phyloP scores from a whole-genome alignment of 495 filamentous ascomycete genomes.

The Pyrenula aspistea region DNA sequence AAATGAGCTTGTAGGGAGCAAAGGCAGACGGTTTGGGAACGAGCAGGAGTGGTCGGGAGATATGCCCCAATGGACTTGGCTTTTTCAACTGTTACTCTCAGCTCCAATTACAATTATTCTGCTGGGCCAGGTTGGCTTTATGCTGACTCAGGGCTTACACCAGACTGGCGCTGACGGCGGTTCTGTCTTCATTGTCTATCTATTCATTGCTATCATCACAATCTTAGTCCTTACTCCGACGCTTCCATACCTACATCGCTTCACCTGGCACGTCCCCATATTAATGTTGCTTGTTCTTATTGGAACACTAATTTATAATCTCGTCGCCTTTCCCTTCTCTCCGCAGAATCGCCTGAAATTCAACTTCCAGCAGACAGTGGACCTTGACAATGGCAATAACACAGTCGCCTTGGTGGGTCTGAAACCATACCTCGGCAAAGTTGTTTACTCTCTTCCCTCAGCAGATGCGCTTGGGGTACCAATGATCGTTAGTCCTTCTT shows the following conservation, averaged over 20 bases:
- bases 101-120: slow-evolving; percentile 67
- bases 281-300: slow-evolving; percentile 62
- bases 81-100: slow-evolving; percentile 70
- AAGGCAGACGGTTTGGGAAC: slow-evolving; percentile 45
- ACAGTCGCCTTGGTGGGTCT: slow-evolving; percentile 59
- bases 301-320: slow-evolving; percentile 76
- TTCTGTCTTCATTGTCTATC: slow-evolving; percentile 52
- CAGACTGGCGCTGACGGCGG: slow-evolving; percentile 78
- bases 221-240: slow-evolving; percentile 67
- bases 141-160: slow-evolving; percentile 57
- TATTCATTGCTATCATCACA: slow-evolving; percentile 52
- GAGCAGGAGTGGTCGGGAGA: slow-evolving; percentile 79
- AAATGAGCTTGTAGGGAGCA: slow-evolving; percentile 3
- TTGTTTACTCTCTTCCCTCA: slow-evolving; percentile 58
- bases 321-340: slow-evolving; percentile 82
- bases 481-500: background rate
- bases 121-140: slow-evolving; percentile 57
- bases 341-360: slow-evolving; percentile 66
- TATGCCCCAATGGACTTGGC: slow-evolving; percentile 75
- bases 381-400: slow-evolving; percentile 62
- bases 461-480: slow-evolving; percentile 45
- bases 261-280: slow-evolving; percentile 69
- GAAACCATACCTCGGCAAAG: slow-evolving; percentile 54
- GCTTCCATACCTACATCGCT: slow-evolving; percentile 75
- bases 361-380: slow-evolving; percentile 72